Evolutionary conservation across 2,329 filamentous ascomycete genomes (phyloP), one percentile per base, ranked within the genome.

Genomic region (Paraphoma chrysanthemicola): DNA sequence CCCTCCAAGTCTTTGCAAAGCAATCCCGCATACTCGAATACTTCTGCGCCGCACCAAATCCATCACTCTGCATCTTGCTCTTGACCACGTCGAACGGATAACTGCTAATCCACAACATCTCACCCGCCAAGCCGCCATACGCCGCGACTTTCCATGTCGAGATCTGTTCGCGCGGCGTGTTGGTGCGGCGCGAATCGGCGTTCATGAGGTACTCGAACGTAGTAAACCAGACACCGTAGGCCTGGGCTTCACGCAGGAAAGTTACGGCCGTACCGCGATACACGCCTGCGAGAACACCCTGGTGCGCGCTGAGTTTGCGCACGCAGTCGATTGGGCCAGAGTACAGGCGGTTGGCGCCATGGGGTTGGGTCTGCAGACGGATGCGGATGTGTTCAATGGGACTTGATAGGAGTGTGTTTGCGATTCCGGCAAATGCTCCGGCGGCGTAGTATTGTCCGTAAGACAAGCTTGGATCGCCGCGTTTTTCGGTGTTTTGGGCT

Each of bases 31-130:
- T 97, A 53, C 82, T 89, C 75, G 81, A 86, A 80, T 90, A 99
- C 74, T 84, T 85, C 81, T 89, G 88, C 61, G 85, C 80, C 47
- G 76, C 77, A 2, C 91, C 92, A 74, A 97, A 95, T 0, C 91
- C 93, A 79, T 99, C 95, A 56, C 90, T 97, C 85, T 99, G 95
- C 94, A 98, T 97, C 86, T 97, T 98, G 80, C 92, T 97, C 90
- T 99, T 99, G 79, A 99, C 80, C 29, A 99, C 94, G 79, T 99
- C 95, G 64, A 99, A 90, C 18, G 95, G 95, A 80, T 99, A 99
- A 73, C 92, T 96, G 36, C 85, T 85, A 53, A 99, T 82, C 95
- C 95, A 99, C 54, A 99, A 85, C 50, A 88, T 92, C 83, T 99
- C 95, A 67, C 95, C 95, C 0, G 95, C 95, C 41, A 99, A 78